Conservation (phyloP, 306 rosid genomes). For the Gillenia trifoliata region DNA sequence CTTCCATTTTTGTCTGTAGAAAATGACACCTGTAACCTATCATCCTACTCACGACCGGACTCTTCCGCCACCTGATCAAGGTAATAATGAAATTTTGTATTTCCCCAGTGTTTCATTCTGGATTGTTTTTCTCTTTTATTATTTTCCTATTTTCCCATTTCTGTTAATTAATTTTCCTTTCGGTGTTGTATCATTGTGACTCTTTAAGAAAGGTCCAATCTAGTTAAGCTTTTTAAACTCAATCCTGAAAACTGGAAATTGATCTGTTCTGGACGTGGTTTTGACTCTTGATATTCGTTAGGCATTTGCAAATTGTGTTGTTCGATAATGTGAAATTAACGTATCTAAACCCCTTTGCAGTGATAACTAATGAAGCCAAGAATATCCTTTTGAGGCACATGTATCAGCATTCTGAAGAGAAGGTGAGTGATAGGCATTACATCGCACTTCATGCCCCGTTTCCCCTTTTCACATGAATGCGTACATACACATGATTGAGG, state of each 20-base stretch:
- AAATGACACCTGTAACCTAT: conserved; percentile 68
- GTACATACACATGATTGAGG: neutral
- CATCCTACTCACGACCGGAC: conserved; percentile 76
- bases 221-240: neutral
- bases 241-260: neutral
- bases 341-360: conserved; percentile 37
- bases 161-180: neutral
- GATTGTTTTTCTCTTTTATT: neutral
- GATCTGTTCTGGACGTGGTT: neutral
- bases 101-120: neutral
- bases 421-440: conserved; percentile 25
- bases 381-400: conserved; percentile 80
- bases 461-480: neutral
- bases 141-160: neutral
- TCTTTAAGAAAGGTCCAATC: neutral
- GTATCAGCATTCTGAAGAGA: conserved; percentile 58
- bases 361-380: conserved; percentile 68
- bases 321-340: conserved; percentile 9
- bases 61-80: conserved; percentile 91
- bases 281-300: neutral
- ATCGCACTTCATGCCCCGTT: neutral
- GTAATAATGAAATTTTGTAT: conserved; percentile 26
- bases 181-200: neutral
- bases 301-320: neutral
- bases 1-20: conserved; percentile 40